Evolutionary conservation across 768 basidiomycete species (phyloP).

Genomic region (Boletus rufocinnamomeus): DNA sequence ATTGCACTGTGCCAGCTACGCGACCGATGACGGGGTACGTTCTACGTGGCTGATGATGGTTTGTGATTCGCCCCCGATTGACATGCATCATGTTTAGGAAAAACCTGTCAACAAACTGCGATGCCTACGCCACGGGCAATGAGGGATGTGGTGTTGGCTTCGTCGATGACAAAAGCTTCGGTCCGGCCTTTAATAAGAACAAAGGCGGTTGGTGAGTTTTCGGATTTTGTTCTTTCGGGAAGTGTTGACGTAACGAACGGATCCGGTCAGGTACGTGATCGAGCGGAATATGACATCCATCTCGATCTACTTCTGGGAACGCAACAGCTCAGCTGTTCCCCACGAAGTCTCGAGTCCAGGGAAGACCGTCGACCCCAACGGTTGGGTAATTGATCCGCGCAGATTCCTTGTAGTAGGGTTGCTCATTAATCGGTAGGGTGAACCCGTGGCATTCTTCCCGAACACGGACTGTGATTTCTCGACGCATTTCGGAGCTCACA

Average conservation of each 20-base stretch:
- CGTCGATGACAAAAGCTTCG: conserved; percentile 30
- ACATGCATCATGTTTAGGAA: conserved; percentile 7
- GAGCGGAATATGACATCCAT: conserved; percentile 34
- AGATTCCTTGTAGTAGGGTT: not conserved
- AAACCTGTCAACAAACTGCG: conserved; percentile 25
- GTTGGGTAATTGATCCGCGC: conserved; percentile 18
- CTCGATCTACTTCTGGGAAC: conserved; percentile 41
- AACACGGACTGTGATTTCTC: conserved; percentile 58
- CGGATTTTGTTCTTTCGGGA: not conserved
- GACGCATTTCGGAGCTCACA: conserved; percentile 52
- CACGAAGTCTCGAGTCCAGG: conserved; percentile 30
- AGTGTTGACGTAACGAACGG: not conserved
- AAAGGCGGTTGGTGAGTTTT: conserved; percentile 35
- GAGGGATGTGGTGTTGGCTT: conserved; percentile 34
- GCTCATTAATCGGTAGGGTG: conserved; percentile 43
- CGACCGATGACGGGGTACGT: conserved; percentile 33
- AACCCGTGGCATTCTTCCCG: conserved; percentile 62
- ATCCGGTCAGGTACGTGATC: conserved; percentile 35
- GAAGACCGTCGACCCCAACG: conserved; percentile 13
- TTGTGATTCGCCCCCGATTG: not conserved
- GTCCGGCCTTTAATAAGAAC: conserved; percentile 33
- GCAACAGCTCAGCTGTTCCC: conserved; percentile 34
- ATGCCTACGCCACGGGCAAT: conserved; percentile 25
- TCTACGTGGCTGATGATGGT: not conserved
- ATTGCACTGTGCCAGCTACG: conserved; percentile 30